Conservation (phyloP, 2,329 filamentous ascomycete genomes). For the Lachnellula cervina region DNA sequence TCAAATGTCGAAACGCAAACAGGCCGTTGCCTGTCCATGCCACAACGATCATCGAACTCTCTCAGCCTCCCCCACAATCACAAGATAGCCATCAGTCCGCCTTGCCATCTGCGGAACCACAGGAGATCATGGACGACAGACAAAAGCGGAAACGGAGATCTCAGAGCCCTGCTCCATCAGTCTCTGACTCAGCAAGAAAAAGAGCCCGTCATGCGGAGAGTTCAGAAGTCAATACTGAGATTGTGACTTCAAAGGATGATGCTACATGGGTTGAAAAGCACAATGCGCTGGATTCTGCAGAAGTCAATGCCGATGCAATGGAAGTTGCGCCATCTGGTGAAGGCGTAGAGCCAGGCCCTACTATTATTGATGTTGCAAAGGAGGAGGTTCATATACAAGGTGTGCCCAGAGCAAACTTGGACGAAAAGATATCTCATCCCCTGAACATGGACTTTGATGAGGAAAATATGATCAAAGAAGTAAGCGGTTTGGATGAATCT, state of each 20-base stretch:
- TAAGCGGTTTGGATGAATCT: constrained; percentile 2
- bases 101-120: constrained; percentile 27
- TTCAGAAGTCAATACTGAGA: constrained; percentile 8
- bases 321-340: background rate
- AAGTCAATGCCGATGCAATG: constrained; percentile 8
- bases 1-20: background rate
- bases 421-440: too few species aligned
- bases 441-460: background rate
- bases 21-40: background rate
- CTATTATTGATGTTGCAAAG: constrained; percentile 16
- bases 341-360: constrained; percentile 7
- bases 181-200: constrained; percentile 51
- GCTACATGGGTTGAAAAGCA: constrained; percentile 25
- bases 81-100: constrained; percentile 12
- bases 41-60: background rate
- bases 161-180: constrained; percentile 52
- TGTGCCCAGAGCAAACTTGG: background rate
- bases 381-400: constrained; percentile 15
- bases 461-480: background rate
- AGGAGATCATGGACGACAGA: constrained; percentile 43
- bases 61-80: constrained; percentile 7
- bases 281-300: constrained; percentile 17
- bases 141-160: constrained; percentile 66
- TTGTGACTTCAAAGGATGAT: constrained; percentile 14
- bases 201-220: constrained; percentile 42